Evolutionary conservation across 305 asterid genomes (phyloP).

Genomic region (Solanum hybrid): DNA sequence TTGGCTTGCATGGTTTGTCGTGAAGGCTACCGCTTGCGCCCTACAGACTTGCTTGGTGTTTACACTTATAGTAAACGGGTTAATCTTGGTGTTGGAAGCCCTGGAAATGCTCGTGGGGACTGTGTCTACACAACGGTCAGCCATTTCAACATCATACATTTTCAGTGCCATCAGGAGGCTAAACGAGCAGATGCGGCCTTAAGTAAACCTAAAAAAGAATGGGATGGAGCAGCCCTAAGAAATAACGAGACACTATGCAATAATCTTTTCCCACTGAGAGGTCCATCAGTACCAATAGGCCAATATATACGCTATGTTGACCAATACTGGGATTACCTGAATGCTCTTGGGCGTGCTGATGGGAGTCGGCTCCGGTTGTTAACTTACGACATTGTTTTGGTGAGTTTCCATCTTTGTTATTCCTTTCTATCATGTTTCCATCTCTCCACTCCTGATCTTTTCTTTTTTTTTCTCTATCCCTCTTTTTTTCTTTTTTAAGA

Average conservation of each 20-base stretch:
- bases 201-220: constrained; percentile 85
- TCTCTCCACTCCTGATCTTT: background rate
- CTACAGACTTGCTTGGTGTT: constrained; percentile 77
- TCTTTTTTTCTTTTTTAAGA: background rate
- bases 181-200: constrained; percentile 94
- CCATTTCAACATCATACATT: constrained; percentile 97
- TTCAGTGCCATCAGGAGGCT: constrained; percentile 99
- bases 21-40: constrained; percentile 88
- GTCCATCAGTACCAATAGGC: constrained; percentile 71
- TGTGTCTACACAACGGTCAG: constrained; percentile 97
- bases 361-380: constrained; percentile 87
- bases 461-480: background rate
- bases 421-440: background rate
- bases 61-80: constrained; percentile 96
- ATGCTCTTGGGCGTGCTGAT: constrained; percentile 94
- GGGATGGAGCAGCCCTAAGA: constrained; percentile 99
- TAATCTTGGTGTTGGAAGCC: constrained; percentile 76
- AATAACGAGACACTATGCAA: constrained; percentile 96
- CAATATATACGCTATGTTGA: constrained; percentile 83
- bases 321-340: constrained; percentile 97
- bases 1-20: constrained; percentile 99
- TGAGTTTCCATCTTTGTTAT: constrained; percentile 21
- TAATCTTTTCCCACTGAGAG: constrained; percentile 83
- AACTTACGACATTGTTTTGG: constrained; percentile 95
- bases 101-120: constrained; percentile 92